A percentile compares a stretch with the other conserved stretches of the same genome.
These are phyloP conservation scores for Cymbopogon flexuosus DNA, from an alignment of 202 grass and related monocot species.

Conservation along the genomic window DNA sequence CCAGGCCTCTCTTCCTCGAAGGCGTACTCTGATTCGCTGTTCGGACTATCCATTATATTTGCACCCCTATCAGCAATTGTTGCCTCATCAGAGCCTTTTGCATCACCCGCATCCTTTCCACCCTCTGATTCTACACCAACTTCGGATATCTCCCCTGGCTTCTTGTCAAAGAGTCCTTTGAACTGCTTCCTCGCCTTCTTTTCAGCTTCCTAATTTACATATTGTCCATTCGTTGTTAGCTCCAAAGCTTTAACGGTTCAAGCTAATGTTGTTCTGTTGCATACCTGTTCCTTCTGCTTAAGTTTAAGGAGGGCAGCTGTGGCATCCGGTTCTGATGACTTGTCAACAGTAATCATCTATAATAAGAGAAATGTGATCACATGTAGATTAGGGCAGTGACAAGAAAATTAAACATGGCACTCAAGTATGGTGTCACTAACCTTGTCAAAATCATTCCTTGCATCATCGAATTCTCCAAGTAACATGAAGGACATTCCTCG, in stretches of 20 bases:
- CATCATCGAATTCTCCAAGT: slow-evolving; percentile 81
- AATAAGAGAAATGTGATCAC: slow-evolving; percentile 14
- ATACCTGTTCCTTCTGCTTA: slow-evolving; percentile 78
- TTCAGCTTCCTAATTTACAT: slow-evolving; percentile 56
- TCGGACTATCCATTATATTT: neutral
- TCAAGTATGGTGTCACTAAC: slow-evolving; percentile 34
- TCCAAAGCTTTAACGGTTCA: neutral
- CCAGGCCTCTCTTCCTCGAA: slow-evolving; percentile 61
- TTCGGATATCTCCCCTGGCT: slow-evolving; percentile 83
- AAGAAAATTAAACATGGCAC: neutral
- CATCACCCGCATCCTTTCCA: neutral
- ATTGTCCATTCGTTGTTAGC: neutral
- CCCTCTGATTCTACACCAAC: slow-evolving; percentile 35
- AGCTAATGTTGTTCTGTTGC: neutral
- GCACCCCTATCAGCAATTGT: slow-evolving; percentile 26
- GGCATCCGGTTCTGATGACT: slow-evolving; percentile 76
- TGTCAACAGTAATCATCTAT: slow-evolving; percentile 68
- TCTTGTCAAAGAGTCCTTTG: slow-evolving; percentile 97
- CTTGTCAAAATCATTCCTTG: slow-evolving; percentile 85
- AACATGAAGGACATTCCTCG: slow-evolving; percentile 77
- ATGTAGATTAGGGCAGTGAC: neutral
- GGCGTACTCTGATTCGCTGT: slow-evolving; percentile 24
- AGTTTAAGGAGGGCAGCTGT: slow-evolving; percentile 73
- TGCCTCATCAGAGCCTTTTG: slow-evolving; percentile 13
- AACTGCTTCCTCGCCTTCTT: slow-evolving; percentile 87